Evolutionary conservation across 1,284 basidiomycete genomes (phyloP).

Genomic region (Ustilago nuda): DNA sequence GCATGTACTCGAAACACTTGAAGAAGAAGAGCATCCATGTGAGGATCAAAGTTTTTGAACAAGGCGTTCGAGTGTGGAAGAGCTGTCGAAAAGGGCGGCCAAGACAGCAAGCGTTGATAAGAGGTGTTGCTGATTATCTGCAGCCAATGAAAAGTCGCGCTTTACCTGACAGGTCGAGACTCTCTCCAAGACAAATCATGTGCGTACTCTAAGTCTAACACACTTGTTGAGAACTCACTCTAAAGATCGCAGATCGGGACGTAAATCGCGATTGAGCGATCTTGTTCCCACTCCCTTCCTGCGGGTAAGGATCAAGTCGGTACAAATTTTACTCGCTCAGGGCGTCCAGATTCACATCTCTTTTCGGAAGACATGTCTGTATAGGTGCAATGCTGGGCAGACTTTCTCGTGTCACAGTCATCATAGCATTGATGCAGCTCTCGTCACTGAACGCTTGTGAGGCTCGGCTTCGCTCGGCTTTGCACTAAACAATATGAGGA

Average conservation of each 20-base stretch:
- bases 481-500: background rate
- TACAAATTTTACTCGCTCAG: background rate
- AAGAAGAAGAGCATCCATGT: background rate
- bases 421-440: too few species aligned
- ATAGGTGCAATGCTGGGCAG: too few species aligned
- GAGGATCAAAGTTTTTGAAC: background rate
- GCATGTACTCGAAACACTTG: background rate
- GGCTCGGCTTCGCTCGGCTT: background rate
- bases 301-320: background rate
- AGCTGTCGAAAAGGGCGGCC: background rate
- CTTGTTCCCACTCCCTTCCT: background rate
- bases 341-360: background rate
- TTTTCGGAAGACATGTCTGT: too few species aligned
- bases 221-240: too few species aligned
- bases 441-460: background rate
- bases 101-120: background rate
- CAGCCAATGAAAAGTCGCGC: slow-evolving; percentile 36
- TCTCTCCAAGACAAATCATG: background rate
- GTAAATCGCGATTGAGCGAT: too few species aligned
- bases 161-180: slow-evolving; percentile 7
- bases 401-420: too few species aligned
- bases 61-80: background rate
- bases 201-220: background rate
- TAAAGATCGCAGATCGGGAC: too few species aligned
- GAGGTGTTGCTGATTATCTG: slow-evolving; percentile 20